These are phyloP conservation scores for Cryomyces antarcticus DNA, from an alignment of 495 filamentous ascomycete genomes.

Conservation along the genomic window DNA sequence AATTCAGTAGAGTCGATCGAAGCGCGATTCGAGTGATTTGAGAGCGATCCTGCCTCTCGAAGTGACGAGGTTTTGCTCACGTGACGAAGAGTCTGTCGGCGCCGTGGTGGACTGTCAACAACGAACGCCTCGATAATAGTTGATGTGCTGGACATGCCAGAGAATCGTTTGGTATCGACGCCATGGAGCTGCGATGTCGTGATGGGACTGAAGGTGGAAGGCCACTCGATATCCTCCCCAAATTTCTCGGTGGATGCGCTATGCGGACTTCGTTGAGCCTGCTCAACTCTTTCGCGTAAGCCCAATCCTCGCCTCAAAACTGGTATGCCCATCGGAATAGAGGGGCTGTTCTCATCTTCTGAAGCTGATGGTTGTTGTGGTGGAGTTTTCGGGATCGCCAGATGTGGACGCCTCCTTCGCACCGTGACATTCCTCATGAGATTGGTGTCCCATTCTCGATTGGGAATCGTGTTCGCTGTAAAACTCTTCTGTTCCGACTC, in stretches of 20 bases:
- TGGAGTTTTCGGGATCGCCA: background rate
- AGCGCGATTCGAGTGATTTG: constrained; percentile 4
- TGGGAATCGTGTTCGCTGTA: constrained; percentile 6
- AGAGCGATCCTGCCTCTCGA: constrained; percentile 1
- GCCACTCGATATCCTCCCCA: constrained; percentile 10
- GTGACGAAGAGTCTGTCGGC: constrained; percentile 9
- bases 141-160: constrained; percentile 8
- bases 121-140: constrained; percentile 3
- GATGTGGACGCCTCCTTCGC: constrained; percentile 21
- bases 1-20: constrained; percentile 7
- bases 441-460: constrained; percentile 34
- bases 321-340: no score
- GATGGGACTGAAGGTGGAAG: constrained; percentile 1
- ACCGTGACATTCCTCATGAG: constrained; percentile 36
- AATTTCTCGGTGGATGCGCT: constrained; percentile 8
- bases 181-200: background rate
- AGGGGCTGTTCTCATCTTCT: no score
- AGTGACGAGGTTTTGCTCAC: no score
- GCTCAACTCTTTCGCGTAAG: no score
- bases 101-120: constrained; percentile 8
- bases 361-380: constrained; percentile 1
- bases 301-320: no score
- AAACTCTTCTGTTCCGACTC: background rate
- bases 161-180: constrained; percentile 6
- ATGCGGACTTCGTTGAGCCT: background rate